phyloP scores from a whole-genome alignment of 1,284 basidiomycete species.

The Takashimella tepidaria region DNA sequence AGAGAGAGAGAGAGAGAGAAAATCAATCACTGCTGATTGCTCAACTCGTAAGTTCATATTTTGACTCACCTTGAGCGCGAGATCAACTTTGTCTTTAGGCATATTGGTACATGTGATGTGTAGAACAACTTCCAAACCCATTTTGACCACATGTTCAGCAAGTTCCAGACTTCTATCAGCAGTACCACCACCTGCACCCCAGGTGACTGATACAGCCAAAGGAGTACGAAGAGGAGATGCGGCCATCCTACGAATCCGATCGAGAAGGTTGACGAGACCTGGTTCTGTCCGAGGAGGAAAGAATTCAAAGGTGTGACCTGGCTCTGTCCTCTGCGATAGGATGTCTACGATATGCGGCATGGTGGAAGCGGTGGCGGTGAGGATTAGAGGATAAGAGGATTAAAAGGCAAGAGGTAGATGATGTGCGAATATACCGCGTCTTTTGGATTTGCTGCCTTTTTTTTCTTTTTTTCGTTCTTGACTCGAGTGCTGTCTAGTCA shows the following conservation, averaged over 20 bases:
- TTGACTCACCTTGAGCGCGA: slow-evolving; percentile 67
- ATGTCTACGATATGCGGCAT: slow-evolving; percentile 17
- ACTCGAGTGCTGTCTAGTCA: background rate
- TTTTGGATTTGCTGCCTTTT: background rate
- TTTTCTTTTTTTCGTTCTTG: background rate
- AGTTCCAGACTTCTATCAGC: slow-evolving; percentile 83
- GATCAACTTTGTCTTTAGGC: slow-evolving; percentile 79
- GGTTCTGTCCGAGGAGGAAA: slow-evolving; percentile 91
- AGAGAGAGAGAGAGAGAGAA: too few relatives aligned
- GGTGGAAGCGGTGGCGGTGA: background rate
- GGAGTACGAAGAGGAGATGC: slow-evolving; percentile 54
- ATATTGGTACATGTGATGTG: slow-evolving; percentile 99
- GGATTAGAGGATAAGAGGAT: too few relatives aligned
- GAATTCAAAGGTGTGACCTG: slow-evolving; percentile 88
- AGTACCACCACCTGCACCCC: slow-evolving; percentile 95
- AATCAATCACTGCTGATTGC: too few relatives aligned
- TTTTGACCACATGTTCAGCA: slow-evolving; percentile 58
- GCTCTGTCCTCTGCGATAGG: slow-evolving; percentile 28
- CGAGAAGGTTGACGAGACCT: slow-evolving; percentile 79
- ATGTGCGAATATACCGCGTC: too few relatives aligned
- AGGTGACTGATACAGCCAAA: slow-evolving; percentile 80
- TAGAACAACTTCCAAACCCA: slow-evolving; percentile 65
- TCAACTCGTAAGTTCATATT: background rate
- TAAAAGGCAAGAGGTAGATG: too few relatives aligned
- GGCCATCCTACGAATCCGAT: slow-evolving; percentile 70